These are phyloP conservation scores for Pseudopyrenochaeta lycopersici DNA, from an alignment of 2,329 filamentous ascomycete genomes.

Conservation along the genomic window DNA sequence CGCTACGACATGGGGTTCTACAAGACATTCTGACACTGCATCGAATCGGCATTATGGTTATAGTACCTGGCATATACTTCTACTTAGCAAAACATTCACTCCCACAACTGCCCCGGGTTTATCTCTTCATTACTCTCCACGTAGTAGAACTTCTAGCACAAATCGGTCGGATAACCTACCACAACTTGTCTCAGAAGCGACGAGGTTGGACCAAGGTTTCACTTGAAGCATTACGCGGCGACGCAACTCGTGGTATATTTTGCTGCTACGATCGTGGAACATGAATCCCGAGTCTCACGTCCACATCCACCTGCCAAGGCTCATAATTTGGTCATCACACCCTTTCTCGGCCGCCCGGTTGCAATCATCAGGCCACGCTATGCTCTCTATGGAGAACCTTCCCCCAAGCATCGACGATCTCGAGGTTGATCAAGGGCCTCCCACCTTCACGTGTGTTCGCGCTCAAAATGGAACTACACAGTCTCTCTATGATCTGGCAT, in stretches of 20 bases:
- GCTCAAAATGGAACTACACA: constrained; percentile 86
- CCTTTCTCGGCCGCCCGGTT: constrained; percentile 81
- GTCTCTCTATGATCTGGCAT: constrained; percentile 74
- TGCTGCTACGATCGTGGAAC: constrained; percentile 74
- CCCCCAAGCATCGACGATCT: constrained; percentile 49
- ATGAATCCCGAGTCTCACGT: constrained; percentile 77
- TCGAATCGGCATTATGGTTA: constrained; percentile 67
- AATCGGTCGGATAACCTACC: constrained; percentile 65
- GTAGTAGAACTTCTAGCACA: constrained; percentile 66
- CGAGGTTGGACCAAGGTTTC: constrained; percentile 61
- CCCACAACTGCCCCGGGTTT: constrained; percentile 67
- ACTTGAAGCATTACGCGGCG: constrained; percentile 76
- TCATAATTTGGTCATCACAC: constrained; percentile 75
- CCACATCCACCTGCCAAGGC: constrained; percentile 75
- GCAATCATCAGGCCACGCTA: constrained; percentile 59
- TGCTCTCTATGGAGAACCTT: constrained; percentile 7
- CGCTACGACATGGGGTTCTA: constrained; percentile 80
- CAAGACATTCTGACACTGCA: constrained; percentile 77
- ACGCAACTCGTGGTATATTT: constrained; percentile 74
- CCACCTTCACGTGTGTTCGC: constrained; percentile 71
- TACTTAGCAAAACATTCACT: constrained; percentile 64
- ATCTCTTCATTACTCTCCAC: constrained; percentile 70
- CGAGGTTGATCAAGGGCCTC: constrained; percentile 54
- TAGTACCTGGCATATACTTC: constrained; percentile 70
- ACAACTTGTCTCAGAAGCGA: constrained; percentile 71